phyloP scores from a whole-genome alignment of 1,139 yeast genomes.

The Sugiyamaella castrensis region DNA sequence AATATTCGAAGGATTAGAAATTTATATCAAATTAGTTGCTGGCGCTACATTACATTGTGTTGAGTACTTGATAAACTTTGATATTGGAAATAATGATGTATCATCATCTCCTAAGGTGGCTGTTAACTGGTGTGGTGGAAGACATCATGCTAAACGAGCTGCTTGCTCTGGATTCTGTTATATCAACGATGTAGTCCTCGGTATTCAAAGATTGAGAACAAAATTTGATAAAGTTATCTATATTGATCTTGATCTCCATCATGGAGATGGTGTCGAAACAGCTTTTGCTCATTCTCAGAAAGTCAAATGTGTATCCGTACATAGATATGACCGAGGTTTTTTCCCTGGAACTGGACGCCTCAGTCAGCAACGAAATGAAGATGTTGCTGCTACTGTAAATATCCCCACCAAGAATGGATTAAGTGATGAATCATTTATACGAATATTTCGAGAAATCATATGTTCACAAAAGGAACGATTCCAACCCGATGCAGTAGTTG shows the following conservation, averaged over 20 bases:
- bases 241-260: constrained; percentile 71
- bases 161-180: constrained; percentile 74
- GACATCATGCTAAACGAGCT: constrained; percentile 63
- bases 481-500: constrained; percentile 53
- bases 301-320: constrained; percentile 63
- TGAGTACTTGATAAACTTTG: constrained; percentile 31
- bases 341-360: constrained; percentile 66
- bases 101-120: constrained; percentile 39
- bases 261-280: constrained; percentile 74
- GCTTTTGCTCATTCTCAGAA: constrained; percentile 58
- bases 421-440: constrained; percentile 44
- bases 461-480: constrained; percentile 43
- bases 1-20: constrained; percentile 51
- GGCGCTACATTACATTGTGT: constrained; percentile 61
- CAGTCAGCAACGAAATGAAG: not conserved
- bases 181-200: constrained; percentile 61
- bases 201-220: constrained; percentile 49
- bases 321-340: constrained; percentile 62
- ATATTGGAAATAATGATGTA: not conserved
- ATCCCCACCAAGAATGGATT: constrained; percentile 60
- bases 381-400: constrained; percentile 42
- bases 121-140: constrained; percentile 76
- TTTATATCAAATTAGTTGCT: constrained; percentile 51
- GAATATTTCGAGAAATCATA: constrained; percentile 45
- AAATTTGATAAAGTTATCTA: constrained; percentile 53